These are phyloP conservation scores for Magnaporthiopsis rhizophila DNA, from an alignment of 2,329 filamentous ascomycete genomes.

Conservation along the genomic window DNA sequence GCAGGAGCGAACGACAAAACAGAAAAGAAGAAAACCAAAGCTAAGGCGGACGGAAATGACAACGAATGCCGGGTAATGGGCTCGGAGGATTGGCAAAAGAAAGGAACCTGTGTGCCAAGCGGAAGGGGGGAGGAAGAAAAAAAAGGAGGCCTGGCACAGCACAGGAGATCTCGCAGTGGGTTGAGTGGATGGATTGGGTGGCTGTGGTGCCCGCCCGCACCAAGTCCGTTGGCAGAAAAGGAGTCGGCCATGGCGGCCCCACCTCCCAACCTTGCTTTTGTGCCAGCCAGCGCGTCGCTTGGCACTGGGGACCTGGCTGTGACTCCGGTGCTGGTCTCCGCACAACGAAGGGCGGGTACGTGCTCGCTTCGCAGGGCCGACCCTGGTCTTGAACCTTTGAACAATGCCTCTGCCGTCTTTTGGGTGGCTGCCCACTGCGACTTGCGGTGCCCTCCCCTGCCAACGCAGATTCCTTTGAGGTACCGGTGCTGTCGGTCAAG, in stretches of 20 bases:
- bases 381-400: background rate
- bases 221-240: background rate
- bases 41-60: background rate
- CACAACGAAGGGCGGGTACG: background rate
- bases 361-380: background rate
- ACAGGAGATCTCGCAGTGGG: background rate
- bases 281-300: slow-evolving; percentile 1
- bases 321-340: background rate
- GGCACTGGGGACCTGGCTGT: background rate
- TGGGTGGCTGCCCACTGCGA: background rate
- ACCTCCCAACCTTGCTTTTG: background rate
- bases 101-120: background rate
- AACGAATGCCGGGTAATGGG: background rate
- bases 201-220: background rate
- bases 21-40: background rate
- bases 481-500: background rate
- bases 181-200: background rate
- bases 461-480: background rate
- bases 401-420: background rate
- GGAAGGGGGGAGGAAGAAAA: background rate
- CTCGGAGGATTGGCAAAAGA: background rate
- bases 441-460: background rate
- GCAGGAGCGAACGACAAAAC: background rate
- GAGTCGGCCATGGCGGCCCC: background rate
- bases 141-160: background rate